Conservation (phyloP, 2,329 filamentous ascomycete species). For the Lasiodiplodia citricola region DNA sequence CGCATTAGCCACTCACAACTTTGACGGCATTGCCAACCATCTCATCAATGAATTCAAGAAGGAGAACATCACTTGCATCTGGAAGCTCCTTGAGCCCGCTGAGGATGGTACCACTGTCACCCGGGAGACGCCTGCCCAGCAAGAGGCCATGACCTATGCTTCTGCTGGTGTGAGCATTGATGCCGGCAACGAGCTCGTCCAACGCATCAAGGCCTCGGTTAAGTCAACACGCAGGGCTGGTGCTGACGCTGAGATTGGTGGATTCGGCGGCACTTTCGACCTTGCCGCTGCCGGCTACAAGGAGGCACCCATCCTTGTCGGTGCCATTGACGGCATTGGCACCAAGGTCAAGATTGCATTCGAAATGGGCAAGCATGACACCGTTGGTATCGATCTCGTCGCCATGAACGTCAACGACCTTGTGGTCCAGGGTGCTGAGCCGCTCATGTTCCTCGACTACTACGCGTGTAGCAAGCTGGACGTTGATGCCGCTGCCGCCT, state of each 20-base stretch:
- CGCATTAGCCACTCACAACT: constrained; percentile 87
- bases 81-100: constrained; percentile 87
- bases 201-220: constrained; percentile 90
- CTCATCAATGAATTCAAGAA: constrained; percentile 76
- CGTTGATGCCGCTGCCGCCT: constrained; percentile 76
- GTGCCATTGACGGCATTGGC: constrained; percentile 93
- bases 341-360: constrained; percentile 98
- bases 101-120: constrained; percentile 65
- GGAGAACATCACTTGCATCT: constrained; percentile 78
- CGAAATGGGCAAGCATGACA: constrained; percentile 85
- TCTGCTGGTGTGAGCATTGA: constrained; percentile 93
- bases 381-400: constrained; percentile 94
- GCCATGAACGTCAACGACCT: constrained; percentile 99
- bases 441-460: constrained; percentile 97
- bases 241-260: constrained; percentile 91
- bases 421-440: constrained; percentile 92
- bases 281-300: constrained; percentile 75
- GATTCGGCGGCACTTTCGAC: constrained; percentile 89
- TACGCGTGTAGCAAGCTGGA: constrained; percentile 92
- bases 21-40: constrained; percentile 80
- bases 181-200: constrained; percentile 88
- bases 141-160: constrained; percentile 76
- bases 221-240: constrained; percentile 82
- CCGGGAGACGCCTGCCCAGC: constrained; percentile 31
- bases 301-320: constrained; percentile 80